Base-by-base conservation (phyloP, 2,329 filamentous ascomycete species). In the Cercospora sp. region DNA sequence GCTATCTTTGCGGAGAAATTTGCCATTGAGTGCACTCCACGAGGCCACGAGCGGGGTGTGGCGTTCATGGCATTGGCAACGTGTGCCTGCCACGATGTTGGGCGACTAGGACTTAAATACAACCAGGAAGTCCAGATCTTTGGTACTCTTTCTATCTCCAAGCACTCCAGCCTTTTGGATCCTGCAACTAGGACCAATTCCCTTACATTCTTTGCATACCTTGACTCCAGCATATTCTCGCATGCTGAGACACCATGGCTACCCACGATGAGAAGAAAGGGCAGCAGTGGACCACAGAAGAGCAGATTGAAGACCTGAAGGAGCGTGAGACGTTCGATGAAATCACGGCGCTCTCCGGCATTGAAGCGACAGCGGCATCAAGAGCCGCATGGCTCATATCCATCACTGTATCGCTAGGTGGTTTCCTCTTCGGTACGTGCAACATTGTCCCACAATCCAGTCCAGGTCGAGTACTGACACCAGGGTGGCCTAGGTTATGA, bases 341-440 rank as follows among this genome's bases (percentile, higher is more conserved):
- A 37, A 67, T 74, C 53, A 71, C 71, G 18, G 73, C 72, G 3
- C 68, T 74, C n/a, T 77, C 77, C 55, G 71, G 69, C 21, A 81
- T 82, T 59, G 80, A 82, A 57, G 72, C 78, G 13, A 79, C 80
- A 1, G 76, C 79, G n/a, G 73, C 79, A 4, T 79, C 78, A 8
- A 79, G 72, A 65, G 79, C 78, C 49, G 79, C 80, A 49, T 81
- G 80, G 80, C 71, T 81, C 12, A 78, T 80, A 13, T 75, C 79
- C 13, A 51, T 78, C 18, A 80, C 79, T 0, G 80, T 79, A 1
- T 80, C 79, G 1, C 67, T 79, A 6, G 78, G 74, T n/a, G 77
- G 77, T 58, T 71, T 74, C 24, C 72, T 79, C 2, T 77, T 77
- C 58, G 77, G 62, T 68, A 57, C n/a, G 63, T 13, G 7, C 13